A percentile compares a stretch with the other conserved stretches of the same genome.
Conservation (phyloP, 441 rosid species). For the Biscutella laevigata region DNA sequence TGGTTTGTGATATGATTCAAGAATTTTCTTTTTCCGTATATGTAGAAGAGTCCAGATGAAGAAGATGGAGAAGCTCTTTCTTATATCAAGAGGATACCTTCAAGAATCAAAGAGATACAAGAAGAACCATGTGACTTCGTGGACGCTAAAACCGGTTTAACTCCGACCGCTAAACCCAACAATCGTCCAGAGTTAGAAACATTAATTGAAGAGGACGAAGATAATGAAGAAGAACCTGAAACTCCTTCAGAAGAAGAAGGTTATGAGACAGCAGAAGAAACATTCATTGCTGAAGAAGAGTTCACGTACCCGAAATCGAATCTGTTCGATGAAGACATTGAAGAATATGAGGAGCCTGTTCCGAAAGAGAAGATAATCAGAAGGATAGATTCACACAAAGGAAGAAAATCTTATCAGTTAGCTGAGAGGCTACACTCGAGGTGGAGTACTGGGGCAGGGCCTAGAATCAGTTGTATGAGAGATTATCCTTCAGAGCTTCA, state of each 20-base stretch:
- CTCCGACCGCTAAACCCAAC: conserved; percentile 16
- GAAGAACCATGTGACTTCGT: conserved; percentile 26
- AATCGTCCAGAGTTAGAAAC: conserved; percentile 25
- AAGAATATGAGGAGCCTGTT: conserved; percentile 36
- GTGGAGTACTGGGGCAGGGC: conserved; percentile 72
- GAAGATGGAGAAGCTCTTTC: conserved; percentile 38
- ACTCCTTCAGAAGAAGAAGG: conserved; percentile 39
- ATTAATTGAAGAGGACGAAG: conserved; percentile 18
- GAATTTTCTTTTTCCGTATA: not conserved
- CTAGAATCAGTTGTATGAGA: conserved; percentile 68
- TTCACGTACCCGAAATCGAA: conserved; percentile 47
- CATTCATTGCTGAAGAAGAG: conserved; percentile 56
- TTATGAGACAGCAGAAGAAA: conserved; percentile 65
- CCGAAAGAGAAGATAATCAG: conserved; percentile 50
- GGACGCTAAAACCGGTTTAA: conserved; percentile 19
- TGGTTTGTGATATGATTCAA: conserved; percentile 2
- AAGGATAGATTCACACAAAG: conserved; percentile 53
- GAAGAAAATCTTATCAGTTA: conserved; percentile 47
- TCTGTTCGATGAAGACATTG: conserved; percentile 43
- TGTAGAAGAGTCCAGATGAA: conserved; percentile 57
- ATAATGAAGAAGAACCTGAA: conserved; percentile 25
- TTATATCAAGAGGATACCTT: conserved; percentile 19
- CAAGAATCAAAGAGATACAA: conserved; percentile 25
- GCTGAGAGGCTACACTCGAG: conserved; percentile 44
- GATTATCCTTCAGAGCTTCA: conserved; percentile 65